Conservation (phyloP, 495 filamentous ascomycete species). For the Talaromyces liani region DNA sequence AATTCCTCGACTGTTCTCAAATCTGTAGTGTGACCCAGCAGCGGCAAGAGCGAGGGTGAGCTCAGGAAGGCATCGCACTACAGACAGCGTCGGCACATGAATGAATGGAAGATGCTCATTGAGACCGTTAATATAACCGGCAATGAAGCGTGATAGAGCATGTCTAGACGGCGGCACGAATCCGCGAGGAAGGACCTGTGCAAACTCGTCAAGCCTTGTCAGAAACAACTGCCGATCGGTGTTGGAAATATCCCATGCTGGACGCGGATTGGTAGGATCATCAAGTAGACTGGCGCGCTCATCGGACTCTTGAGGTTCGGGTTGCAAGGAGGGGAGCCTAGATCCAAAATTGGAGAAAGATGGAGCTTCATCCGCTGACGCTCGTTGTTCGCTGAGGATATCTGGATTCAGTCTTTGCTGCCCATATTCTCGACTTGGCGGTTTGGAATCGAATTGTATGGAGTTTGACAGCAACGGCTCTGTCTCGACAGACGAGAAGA, state of each 20-base stretch:
- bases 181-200: slow-evolving; percentile 54
- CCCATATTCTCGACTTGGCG: slow-evolving; percentile 22
- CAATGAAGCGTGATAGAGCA: slow-evolving; percentile 39
- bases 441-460: slow-evolving; percentile 33
- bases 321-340: slow-evolving; percentile 59
- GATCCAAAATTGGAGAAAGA: slow-evolving; percentile 62
- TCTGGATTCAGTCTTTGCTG: slow-evolving; percentile 28
- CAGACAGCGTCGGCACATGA: slow-evolving; percentile 40
- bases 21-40: slow-evolving; percentile 47
- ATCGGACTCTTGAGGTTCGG: slow-evolving; percentile 52
- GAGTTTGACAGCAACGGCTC: slow-evolving; percentile 33
- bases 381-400: slow-evolving; percentile 30
- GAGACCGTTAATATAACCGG: slow-evolving; percentile 41
- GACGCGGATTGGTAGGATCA: slow-evolving; percentile 30
- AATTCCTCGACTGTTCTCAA: slow-evolving; percentile 59
- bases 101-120: slow-evolving; percentile 45
- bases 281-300: slow-evolving; percentile 41
- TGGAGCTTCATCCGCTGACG: slow-evolving; percentile 30
- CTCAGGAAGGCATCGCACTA: slow-evolving; percentile 37
- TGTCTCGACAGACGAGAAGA: slow-evolving; percentile 37
- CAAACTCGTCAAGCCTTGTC: slow-evolving; percentile 57
- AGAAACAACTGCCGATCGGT: slow-evolving; percentile 56
- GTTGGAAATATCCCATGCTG: slow-evolving; percentile 60
- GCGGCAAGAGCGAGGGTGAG: slow-evolving; percentile 41
- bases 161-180: slow-evolving; percentile 52